These are phyloP conservation scores for Aspergillus carbonarius DNA, from an alignment of 2,329 filamentous ascomycete species.

Conservation along the genomic window DNA sequence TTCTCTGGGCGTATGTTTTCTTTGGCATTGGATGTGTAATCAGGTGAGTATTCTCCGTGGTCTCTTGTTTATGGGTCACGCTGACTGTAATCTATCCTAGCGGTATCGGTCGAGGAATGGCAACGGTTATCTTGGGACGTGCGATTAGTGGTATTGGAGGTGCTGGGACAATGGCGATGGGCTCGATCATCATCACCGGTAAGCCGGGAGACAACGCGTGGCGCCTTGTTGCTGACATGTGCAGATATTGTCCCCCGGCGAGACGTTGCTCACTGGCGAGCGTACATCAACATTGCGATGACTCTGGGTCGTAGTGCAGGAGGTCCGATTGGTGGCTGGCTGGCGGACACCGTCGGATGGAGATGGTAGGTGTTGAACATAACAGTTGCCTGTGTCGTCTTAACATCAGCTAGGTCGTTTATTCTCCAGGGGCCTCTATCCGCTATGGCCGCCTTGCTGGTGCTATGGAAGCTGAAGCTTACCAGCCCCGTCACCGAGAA, in stretches of 20 bases:
- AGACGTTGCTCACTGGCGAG: conserved; percentile 50
- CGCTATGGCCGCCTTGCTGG: conserved; percentile 38
- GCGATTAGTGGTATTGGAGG: conserved; percentile 46
- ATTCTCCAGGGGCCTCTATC: conserved; percentile 30
- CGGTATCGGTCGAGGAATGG: conserved; percentile 39
- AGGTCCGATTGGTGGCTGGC: conserved; percentile 58
- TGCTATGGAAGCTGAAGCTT: conserved; percentile 43
- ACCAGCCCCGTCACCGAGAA: conserved; percentile 7
- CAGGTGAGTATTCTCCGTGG: conserved; percentile 27
- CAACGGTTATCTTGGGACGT: conserved; percentile 42
- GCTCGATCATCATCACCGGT: conserved; percentile 49
- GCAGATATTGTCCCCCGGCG: conserved; percentile 49
- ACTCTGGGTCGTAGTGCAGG: conserved; percentile 53
- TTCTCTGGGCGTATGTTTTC: conserved; percentile 52
- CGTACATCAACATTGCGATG: conserved; percentile 53
- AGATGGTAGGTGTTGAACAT: conserved; percentile 49
- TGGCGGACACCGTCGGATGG: conserved; percentile 66
- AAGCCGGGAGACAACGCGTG: background rate
- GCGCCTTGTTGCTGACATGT: background rate
- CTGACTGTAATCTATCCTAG: conserved; percentile 19
- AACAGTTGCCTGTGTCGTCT: background rate
- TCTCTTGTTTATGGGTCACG: too few species aligned
- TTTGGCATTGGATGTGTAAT: conserved; percentile 49
- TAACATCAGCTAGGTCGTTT: conserved; percentile 23
- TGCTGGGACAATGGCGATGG: conserved; percentile 46